Conservation (phyloP, 176 grass and related monocot species). For the Avena insularis region DNA sequence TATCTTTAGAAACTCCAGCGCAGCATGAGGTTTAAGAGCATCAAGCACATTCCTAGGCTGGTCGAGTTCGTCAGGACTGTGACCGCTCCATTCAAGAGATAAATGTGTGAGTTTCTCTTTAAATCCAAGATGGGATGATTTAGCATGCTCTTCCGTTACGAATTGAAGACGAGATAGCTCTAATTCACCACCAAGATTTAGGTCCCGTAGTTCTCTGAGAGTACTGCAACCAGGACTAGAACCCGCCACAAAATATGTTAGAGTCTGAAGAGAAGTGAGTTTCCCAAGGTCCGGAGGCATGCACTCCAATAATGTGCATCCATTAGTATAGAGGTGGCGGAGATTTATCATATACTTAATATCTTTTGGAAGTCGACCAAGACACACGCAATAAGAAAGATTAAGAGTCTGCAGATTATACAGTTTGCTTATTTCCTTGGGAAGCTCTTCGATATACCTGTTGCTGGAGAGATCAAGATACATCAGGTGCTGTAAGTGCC, state of each 20-base stretch:
- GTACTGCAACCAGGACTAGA: neutral
- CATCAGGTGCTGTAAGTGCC: neutral
- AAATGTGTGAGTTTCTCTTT: slow-evolving; percentile 24
- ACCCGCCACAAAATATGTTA: slow-evolving; percentile 32
- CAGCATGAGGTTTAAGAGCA: slow-evolving; percentile 2
- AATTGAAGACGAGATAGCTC: neutral
- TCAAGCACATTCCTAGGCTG: slow-evolving; percentile 6
- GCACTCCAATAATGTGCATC: neutral
- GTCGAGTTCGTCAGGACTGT: neutral
- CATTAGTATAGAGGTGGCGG: neutral
- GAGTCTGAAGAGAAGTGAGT: slow-evolving; percentile 14
- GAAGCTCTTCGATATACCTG: rapidly evolving
- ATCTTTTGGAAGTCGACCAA: neutral
- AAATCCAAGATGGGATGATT: neutral
- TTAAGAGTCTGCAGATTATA: slow-evolving; percentile 31
- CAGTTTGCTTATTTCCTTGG: neutral
- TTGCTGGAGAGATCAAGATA: slow-evolving; percentile 1
- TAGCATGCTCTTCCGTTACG: neutral
- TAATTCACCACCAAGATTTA: slow-evolving; percentile 11
- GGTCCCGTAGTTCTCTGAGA: neutral
- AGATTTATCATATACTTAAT: slow-evolving; percentile 35
- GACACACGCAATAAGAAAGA: rapidly evolving
- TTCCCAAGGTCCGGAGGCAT: slow-evolving; percentile 26
- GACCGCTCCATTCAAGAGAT: slow-evolving; percentile 19
- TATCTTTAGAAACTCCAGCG: neutral